Percentiles rank a stretch among this genome's conserved stretches.
These are phyloP conservation scores for Bacterosira constricta DNA, from an alignment of 108 stramenopile genomes.

Conservation along the genomic window DNA sequence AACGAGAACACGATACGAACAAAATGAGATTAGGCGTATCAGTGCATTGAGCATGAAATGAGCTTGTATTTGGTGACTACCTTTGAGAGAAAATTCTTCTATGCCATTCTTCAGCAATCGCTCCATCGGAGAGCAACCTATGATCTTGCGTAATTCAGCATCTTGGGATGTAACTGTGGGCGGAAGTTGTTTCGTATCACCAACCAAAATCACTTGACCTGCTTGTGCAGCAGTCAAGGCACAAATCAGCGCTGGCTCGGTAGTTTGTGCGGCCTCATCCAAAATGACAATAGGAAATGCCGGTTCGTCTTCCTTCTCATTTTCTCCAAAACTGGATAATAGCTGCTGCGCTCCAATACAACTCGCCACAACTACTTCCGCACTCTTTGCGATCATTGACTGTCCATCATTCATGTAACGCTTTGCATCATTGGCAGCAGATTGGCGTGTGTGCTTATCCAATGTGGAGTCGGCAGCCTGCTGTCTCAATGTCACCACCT, in stretches of 20 bases:
- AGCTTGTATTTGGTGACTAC: too few relatives aligned
- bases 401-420: conserved; percentile 43
- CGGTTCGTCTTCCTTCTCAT: conserved; percentile 14
- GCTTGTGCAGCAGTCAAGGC: conserved; percentile 63
- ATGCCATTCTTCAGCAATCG: conserved; percentile 61
- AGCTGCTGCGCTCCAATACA: conserved; percentile 76
- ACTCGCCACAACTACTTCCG: conserved; percentile 70
- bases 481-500: conserved; percentile 47
- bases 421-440: conserved; percentile 41
- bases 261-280: conserved; percentile 81
- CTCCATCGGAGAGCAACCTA: conserved; percentile 75
- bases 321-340: conserved; percentile 17
- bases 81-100: conserved; percentile 42
- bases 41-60: too few relatives aligned
- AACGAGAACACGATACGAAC: too few relatives aligned
- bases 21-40: too few relatives aligned
- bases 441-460: conserved; percentile 17
- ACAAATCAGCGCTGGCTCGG: conserved; percentile 72
- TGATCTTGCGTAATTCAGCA: conserved; percentile 42
- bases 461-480: conserved; percentile 23
- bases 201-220: conserved; percentile 66
- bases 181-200: conserved; percentile 73
- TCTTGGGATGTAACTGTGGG: conserved; percentile 58
- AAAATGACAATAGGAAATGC: conserved; percentile 63
- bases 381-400: conserved; percentile 39